These are phyloP conservation scores for Raphanus sativus DNA, from an alignment of 345 rosid genomes.

Conservation along the genomic window DNA sequence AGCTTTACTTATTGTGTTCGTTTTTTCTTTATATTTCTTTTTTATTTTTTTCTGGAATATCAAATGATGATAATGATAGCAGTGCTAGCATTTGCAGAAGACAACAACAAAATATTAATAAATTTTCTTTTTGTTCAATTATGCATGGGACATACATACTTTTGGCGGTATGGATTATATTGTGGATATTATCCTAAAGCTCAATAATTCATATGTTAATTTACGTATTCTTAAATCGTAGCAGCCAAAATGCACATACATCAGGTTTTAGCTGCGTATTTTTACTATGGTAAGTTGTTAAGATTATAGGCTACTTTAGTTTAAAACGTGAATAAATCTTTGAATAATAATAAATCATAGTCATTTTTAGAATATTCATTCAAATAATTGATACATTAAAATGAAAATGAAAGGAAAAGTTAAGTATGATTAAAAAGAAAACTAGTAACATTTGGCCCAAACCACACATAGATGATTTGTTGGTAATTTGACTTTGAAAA, in stretches of 20 bases:
- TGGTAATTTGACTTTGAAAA: too few species aligned
- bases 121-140: conserved; percentile 33
- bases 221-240: conserved; percentile 1
- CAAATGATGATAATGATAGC: conserved; percentile 36
- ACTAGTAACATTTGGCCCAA: not conserved
- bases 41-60: conserved; percentile 5
- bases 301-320: not conserved
- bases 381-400: too few species aligned
- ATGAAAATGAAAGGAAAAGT: not conserved
- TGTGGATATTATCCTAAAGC: conserved; percentile 10
- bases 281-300: not conserved
- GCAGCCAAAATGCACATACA: not conserved
- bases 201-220: conserved; percentile 9
- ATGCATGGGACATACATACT: conserved; percentile 39
- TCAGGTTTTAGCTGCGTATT: not conserved
- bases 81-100: conserved; percentile 31
- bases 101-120: conserved; percentile 26
- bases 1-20: conserved; percentile 40
- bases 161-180: conserved; percentile 23
- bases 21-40: conserved; percentile 11
- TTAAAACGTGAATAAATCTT: conserved; percentile 4
- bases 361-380: not conserved
- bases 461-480: too few species aligned
- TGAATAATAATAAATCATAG: not conserved
- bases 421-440: conserved; percentile 10